Base-by-base conservation (phyloP, 163 green algal species). In the Scenedesmus sp. region DNA sequence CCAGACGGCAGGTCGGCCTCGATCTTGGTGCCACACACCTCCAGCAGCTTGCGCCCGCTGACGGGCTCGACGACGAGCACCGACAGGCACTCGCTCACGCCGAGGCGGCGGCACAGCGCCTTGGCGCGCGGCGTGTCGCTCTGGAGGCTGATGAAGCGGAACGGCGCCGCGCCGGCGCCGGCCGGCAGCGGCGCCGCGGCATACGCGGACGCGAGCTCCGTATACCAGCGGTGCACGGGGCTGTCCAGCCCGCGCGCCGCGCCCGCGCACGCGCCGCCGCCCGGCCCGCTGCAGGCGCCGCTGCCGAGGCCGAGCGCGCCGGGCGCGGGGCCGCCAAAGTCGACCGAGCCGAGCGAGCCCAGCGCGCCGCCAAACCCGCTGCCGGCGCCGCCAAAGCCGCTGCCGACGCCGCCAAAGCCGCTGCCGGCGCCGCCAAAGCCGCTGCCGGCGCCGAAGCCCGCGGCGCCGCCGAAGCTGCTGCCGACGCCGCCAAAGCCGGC, bases 101-200 rank as follows among this genome's bases (percentile, higher is more conserved):
- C 69, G 34, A 77, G 36, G 36, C 57, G 58, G 15, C 69, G 26
- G 51, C 67, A 76, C 31, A 76, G 67, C 36, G 54, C 69, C 36
- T 67, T 67, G 7, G 54, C 69, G 0, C 54, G 42, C 0, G 36
- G 54, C 22, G 29, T 9, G 29, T 77, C 69, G 33, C 29, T 33
- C 39, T 77, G 69, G n/a, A 77, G 54, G 36, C 54, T 67, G 53
- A 77, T 3, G 29, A 77, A 77, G 36, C 50, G 26, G 24, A 77
- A 24, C 2, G 36, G 36, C 67, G 39, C 28, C 42, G 24, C 69
- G 57, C 36, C 34, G 33, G 54, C 54, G 45, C 24, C 50, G 13
- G 4, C 7, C 17, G 14, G 39, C 63, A 62, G 53, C 53, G 29
- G 29, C 26, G 29, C 29, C 11, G 4, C n/a, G n/a, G 62, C 62